Base-by-base conservation (phyloP, 805 yeast species). In the Torulaspora franciscae region DNA sequence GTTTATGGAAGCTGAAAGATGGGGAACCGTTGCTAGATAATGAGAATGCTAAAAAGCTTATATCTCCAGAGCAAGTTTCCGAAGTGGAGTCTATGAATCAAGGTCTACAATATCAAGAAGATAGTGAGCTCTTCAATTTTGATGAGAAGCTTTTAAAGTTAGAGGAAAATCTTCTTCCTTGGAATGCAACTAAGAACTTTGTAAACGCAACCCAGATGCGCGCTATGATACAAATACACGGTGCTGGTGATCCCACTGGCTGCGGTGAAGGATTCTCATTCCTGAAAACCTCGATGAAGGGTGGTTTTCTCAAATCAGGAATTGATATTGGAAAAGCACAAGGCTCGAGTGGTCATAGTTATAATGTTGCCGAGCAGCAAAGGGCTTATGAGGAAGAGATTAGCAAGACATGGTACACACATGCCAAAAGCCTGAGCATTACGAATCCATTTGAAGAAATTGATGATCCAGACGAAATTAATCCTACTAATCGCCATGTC, bases 221-320 rank as follows among this genome's bases (percentile, higher is more conserved):
- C 58, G 95, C 97, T 0, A 93, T 93, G 97, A 73, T 93, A 34
- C 96, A 89, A 59, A 77, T 93, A 22, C 87, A 87, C 60, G 96
- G 96, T 10, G 90, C 83, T 43, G 98, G 98, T 39, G 98, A 93
- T 63, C 95, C 96, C 1, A 81, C 95, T 0, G 95, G 95, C 19
- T 79, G 85, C 51, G 93, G 95, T 2, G 85, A 87, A 52, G 95
- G 91, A 0, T 85, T 85, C 53, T 87, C 96, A 7, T 85, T 91
- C 53, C 72, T 90, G 55, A 77, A 90, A 52, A 85, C 96, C 0
- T 87, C 97, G 0, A 95, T 91, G 87, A 93, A 91, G 65, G 96
- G 95, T 58, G 95, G 96, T 1, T 91, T 91, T 65, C 67, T 70
- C 27, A 59, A 59, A 37, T 56, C 63, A n/a, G 58, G 60, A 7